Conservation (phyloP, 2,329 filamentous ascomycete genomes). For the Albifimbria verrucaria region DNA sequence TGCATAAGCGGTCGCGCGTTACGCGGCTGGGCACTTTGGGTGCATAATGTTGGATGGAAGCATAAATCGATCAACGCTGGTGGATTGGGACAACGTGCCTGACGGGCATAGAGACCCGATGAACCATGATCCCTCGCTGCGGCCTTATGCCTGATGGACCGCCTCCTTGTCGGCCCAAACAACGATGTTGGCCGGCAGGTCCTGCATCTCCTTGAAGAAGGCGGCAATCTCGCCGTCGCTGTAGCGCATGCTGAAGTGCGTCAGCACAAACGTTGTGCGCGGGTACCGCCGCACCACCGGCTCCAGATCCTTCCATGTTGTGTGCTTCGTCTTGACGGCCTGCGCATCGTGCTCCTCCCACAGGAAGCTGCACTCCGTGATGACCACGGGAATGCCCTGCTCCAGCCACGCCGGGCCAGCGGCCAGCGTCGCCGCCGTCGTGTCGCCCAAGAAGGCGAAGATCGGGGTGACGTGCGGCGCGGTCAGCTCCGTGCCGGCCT, state of each 20-base stretch:
- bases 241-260: slow-evolving; percentile 46
- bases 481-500: slow-evolving; percentile 36
- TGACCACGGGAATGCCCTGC: slow-evolving; percentile 39
- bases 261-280: slow-evolving; percentile 41
- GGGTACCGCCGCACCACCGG: slow-evolving; percentile 39
- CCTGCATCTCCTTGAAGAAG: slow-evolving; percentile 38
- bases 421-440: slow-evolving; percentile 37
- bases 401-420: slow-evolving; percentile 36
- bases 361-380: slow-evolving; percentile 48
- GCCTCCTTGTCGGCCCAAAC: slow-evolving; percentile 42
- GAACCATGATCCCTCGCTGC: neutral
- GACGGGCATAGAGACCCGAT: too few species aligned
- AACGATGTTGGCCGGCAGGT: slow-evolving; percentile 40
- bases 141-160: neutral
- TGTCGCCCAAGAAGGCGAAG: slow-evolving; percentile 47
- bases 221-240: slow-evolving; percentile 33
- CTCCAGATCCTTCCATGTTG: slow-evolving; percentile 43
- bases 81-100: too few species aligned
- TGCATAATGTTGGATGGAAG: too few species aligned
- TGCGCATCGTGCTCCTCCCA: slow-evolving; percentile 38
- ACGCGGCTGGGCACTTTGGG: too few species aligned
- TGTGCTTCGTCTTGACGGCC: slow-evolving; percentile 45
- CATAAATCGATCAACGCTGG: too few species aligned
- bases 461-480: slow-evolving; percentile 33
- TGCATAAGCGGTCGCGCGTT: too few species aligned